phyloP scores from a whole-genome alignment of 768 basidiomycete species.

The Mycena amicta region DNA sequence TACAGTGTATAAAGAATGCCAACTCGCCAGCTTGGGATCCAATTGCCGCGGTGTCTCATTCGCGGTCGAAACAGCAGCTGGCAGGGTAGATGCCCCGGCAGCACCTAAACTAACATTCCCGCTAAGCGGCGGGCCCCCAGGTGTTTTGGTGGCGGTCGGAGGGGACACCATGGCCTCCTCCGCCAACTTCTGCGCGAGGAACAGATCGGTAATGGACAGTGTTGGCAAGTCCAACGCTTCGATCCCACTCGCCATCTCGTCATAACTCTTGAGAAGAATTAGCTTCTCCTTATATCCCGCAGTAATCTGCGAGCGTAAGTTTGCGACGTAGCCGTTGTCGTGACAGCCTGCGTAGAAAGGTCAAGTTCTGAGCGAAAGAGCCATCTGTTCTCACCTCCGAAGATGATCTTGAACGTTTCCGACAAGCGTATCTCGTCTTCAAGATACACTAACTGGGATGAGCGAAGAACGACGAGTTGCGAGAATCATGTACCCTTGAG shows the following conservation, averaged over 20 bases:
- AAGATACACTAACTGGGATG: conserved; percentile 44
- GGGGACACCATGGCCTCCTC: background rate
- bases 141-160: background rate
- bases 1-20: background rate
- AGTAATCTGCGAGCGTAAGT: conserved; percentile 64
- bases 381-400: conserved; percentile 49
- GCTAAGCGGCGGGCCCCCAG: conserved; percentile 9
- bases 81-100: background rate
- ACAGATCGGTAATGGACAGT: conserved; percentile 57
- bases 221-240: conserved; percentile 46
- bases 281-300: conserved; percentile 67
- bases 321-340: conserved; percentile 74
- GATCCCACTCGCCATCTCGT: conserved; percentile 63
- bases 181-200: conserved; percentile 59
- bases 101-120: conserved; percentile 13
- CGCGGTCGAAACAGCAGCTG: too few relatives aligned
- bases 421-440: conserved; percentile 65
- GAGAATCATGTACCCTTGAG: conserved; percentile 58
- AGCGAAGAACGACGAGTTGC: background rate
- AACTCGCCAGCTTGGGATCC: conserved; percentile 11
- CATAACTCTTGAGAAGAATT: conserved; percentile 63
- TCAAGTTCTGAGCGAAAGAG: conserved; percentile 3
- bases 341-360: conserved; percentile 55
- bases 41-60: background rate
- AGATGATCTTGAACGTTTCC: conserved; percentile 66